A percentile compares a stretch with the other conserved stretches of the same genome.
Evolutionary conservation across 2,329 filamentous ascomycete species (phyloP).

Genomic region (Thelonectria blattea): DNA sequence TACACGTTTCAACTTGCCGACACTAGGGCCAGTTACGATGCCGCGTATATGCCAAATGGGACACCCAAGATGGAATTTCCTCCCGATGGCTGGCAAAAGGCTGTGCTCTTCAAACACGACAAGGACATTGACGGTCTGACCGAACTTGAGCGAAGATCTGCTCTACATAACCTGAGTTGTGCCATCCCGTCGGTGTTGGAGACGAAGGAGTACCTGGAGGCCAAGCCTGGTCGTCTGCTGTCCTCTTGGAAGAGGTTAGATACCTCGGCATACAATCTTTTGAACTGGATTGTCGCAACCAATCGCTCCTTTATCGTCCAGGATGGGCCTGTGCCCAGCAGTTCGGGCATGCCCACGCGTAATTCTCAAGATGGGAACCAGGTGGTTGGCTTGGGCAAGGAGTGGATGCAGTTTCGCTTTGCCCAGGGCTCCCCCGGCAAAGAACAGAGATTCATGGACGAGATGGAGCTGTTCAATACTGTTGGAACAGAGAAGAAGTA

Average conservation of each 20-base stretch:
- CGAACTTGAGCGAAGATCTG: slow-evolving; percentile 2
- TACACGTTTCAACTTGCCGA: slow-evolving; percentile 25
- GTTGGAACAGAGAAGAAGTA: slow-evolving; percentile 44
- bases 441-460: slow-evolving; percentile 74
- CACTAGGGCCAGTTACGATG: slow-evolving; percentile 9
- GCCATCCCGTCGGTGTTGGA: slow-evolving; percentile 66
- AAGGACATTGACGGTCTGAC: slow-evolving; percentile 35
- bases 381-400: slow-evolving; percentile 64
- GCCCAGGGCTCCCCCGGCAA: slow-evolving; percentile 89
- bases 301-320: slow-evolving; percentile 87
- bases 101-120: slow-evolving; percentile 33
- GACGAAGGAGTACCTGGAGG: slow-evolving; percentile 59
- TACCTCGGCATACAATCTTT: slow-evolving; percentile 67
- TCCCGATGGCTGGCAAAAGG: slow-evolving; percentile 21
- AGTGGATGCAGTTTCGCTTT: slow-evolving; percentile 83
- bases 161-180: slow-evolving; percentile 56
- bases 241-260: slow-evolving; percentile 61
- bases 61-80: slow-evolving; percentile 13
- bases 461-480: slow-evolving; percentile 56
- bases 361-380: slow-evolving; percentile 36
- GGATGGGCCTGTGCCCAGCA: slow-evolving; percentile 57
- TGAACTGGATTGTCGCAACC: slow-evolving; percentile 89
- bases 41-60: background rate
- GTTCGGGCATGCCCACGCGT: too few species aligned
- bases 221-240: slow-evolving; percentile 48